Base-by-base conservation (phyloP, 208 protist genomes). In the Leishmania martiniquensis region DNA sequence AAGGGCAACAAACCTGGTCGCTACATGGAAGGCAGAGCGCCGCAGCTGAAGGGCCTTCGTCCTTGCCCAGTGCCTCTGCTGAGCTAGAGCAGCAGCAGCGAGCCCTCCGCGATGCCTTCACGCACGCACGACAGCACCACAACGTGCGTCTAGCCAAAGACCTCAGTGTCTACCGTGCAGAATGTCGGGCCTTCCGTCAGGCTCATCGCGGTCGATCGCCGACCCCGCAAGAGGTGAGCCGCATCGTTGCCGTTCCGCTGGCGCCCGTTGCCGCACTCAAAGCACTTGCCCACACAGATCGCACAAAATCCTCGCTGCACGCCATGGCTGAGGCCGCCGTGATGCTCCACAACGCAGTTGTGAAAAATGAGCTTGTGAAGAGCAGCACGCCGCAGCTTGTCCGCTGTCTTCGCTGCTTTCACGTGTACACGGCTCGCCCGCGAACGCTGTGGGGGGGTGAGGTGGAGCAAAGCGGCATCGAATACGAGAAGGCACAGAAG, bases 351-450 rank as follows among this genome's bases (percentile, higher is more conserved):
- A 91, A 93, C 59, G 76, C 65, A 4, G 82, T 93, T 0, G 79
- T 77, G 15, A 82, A 83, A 75, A 93, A 85, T 70, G 81, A 93
- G 73, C 75, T 96, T n/a, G 86, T 93, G 66, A 84, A 91, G 65
- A 92, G 85, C 77, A 85, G 75, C 39, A 80, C 86, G 25, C 78
- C 84, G 45, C 89, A 86, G 68, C 83, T 93, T 6, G 87, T 96
- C 67, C 89, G 93, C 39, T 96, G 93, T 57, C 82, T 94, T 32
- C 80, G 88, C 22, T 96, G 93, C 75, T 96, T 96, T 85, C 89
- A 91, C 77, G 86, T 96, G 17, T 96, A 93, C 87, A 65, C 83
- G n/a, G 90, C 87, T 15, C 85, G 84, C 15, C 93, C 90, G 39
- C 85, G 90, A 45, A 92, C 86, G 34, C 65, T 94, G 65, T 90